Conservation (phyloP, 306 rosid species). For the Pterocarpus macrocarpus region DNA sequence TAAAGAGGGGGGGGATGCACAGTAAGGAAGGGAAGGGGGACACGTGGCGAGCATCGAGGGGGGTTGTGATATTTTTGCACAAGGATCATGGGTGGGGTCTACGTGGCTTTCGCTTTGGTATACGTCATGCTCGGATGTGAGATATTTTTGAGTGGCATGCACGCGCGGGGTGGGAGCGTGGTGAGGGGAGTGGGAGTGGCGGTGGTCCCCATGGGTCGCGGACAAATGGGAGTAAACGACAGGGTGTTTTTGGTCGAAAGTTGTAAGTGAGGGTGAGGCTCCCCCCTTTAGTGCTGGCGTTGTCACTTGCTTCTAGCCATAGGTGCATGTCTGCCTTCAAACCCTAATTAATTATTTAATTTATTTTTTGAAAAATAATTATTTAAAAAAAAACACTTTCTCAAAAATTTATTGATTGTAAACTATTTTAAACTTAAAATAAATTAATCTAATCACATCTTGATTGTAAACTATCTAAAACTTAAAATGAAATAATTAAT, state of each 20-base stretch:
- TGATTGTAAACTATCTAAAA: no score
- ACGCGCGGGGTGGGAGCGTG: conserved; percentile 55
- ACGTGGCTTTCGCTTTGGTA: conserved; percentile 40
- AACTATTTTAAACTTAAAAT: no score
- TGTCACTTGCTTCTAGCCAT: conserved; percentile 19
- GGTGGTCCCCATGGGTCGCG: conserved; percentile 47
- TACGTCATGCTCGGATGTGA: conserved; percentile 52
- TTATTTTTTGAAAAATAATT: no score
- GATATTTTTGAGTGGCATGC: conserved; percentile 56
- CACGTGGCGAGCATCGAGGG: conserved; percentile 58
- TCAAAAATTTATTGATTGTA: no score
- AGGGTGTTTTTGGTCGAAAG: conserved; percentile 40
- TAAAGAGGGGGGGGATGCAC: conserved; percentile 43
- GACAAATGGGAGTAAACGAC: conserved; percentile 46
- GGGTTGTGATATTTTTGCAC: conserved; percentile 22
- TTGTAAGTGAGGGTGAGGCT: background rate
- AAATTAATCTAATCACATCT: no score
- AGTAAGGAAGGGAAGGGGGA: background rate
- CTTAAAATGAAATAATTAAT: no score
- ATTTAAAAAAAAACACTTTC: no score
- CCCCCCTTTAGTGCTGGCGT: conserved; percentile 43
- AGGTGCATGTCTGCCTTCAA: background rate
- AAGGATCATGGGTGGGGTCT: conserved; percentile 50
- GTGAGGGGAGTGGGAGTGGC: background rate
- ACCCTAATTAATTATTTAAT: background rate